phyloP scores from a whole-genome alignment of 805 yeast species.

The Tetrapisispora fleetii region DNA sequence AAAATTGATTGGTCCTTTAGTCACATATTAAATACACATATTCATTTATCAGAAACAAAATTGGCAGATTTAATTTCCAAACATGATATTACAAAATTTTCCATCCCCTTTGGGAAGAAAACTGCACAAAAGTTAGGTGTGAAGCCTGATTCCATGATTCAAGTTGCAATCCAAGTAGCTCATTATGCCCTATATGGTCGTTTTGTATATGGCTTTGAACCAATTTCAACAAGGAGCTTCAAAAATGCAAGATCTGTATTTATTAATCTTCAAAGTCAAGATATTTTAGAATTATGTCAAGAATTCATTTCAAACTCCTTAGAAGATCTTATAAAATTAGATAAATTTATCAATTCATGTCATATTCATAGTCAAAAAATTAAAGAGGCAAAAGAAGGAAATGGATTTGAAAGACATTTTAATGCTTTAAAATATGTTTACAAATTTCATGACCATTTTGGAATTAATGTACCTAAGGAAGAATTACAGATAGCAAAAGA shows the following conservation, averaged over 20 bases:
- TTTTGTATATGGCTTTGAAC: conserved; percentile 82
- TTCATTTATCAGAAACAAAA: conserved; percentile 82
- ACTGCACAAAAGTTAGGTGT: conserved; percentile 70
- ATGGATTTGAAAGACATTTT: conserved; percentile 66
- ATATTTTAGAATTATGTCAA: conserved; percentile 44
- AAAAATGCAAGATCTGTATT: conserved; percentile 62
- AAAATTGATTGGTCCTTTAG: conserved; percentile 32
- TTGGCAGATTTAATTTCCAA: conserved; percentile 72
- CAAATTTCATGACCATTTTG: conserved; percentile 31
- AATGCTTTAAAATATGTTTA: conserved; percentile 52
- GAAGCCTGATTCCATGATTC: conserved; percentile 84
- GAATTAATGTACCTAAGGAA: conserved; percentile 16
- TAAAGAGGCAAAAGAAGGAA: conserved; percentile 45
- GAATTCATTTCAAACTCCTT: conserved; percentile 47
- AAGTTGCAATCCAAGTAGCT: conserved; percentile 82
- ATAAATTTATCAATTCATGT: conserved; percentile 41
- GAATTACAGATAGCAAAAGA: conserved; percentile 32
- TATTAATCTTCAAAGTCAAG: conserved; percentile 53
- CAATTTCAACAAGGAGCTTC: conserved; percentile 69
- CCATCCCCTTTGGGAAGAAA: conserved; percentile 68
- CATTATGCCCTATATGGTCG: conserved; percentile 87
- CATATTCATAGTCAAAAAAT: conserved; percentile 40
- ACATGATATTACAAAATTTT: conserved; percentile 69
- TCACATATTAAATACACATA: conserved; percentile 31
- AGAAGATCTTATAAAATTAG: conserved; percentile 37